Percentiles rank a stretch among this genome's conserved stretches.
phyloP scores from a whole-genome alignment of 768 basidiomycete species.

The Lactarius indigo region DNA sequence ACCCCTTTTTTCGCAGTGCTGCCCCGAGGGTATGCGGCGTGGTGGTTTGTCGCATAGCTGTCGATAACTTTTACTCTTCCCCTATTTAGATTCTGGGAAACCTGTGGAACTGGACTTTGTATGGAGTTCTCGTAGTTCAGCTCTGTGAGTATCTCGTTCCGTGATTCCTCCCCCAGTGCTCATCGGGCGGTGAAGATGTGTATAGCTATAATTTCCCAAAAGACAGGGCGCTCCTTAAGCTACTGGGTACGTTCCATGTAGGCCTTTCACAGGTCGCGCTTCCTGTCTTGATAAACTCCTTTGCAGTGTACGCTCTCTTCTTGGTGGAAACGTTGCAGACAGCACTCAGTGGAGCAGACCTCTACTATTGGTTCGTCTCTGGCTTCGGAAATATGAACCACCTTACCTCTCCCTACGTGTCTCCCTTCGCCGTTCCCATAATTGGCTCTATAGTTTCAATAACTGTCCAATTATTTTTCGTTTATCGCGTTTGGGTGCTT shows the following conservation, averaged over 20 bases:
- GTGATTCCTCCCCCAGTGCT: background rate
- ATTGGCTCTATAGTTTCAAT: background rate
- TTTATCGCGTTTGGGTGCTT: background rate
- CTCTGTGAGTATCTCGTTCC: constrained; percentile 27
- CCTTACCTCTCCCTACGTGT: constrained; percentile 26
- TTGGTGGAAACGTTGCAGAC: constrained; percentile 29
- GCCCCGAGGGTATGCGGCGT: too few relatives aligned
- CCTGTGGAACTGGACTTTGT: constrained; percentile 30
- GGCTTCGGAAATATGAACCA: constrained; percentile 31
- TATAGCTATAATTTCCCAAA: constrained; percentile 16
- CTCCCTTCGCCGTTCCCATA: constrained; percentile 29
- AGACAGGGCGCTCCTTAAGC: background rate
- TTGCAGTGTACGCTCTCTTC: constrained; percentile 29
- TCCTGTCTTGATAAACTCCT: background rate
- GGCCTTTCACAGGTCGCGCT: background rate
- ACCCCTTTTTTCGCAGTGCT: background rate
- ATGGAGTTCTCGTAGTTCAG: constrained; percentile 32
- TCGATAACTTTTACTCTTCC: too few relatives aligned
- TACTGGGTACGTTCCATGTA: constrained; percentile 2
- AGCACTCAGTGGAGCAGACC: constrained; percentile 29
- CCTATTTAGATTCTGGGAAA: background rate
- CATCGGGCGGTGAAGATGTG: background rate
- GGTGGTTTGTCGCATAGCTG: too few relatives aligned
- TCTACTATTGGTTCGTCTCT: constrained; percentile 31
- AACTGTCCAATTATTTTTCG: constrained; percentile 10